Base-by-base conservation (phyloP, 805 yeast species). In the Candida parachauliodes region DNA sequence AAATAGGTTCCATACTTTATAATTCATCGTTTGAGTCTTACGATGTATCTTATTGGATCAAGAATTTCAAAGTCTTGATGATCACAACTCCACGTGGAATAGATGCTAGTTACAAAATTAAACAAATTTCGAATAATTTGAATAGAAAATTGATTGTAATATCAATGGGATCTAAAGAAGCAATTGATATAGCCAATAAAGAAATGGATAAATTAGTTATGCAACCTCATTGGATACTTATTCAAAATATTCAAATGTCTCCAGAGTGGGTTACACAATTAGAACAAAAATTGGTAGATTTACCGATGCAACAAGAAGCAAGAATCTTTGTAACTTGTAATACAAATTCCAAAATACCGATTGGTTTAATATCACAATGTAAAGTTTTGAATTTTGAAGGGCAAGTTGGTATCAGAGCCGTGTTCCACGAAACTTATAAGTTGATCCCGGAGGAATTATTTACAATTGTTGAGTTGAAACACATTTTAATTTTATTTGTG, bases 171-270 rank as follows among this genome's bases (percentile, higher is more conserved):
- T 77, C 94, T 0, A 52, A 56, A 17, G 95, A 87, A 55, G 81
- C 85, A 8, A 55, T 67, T 2, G 72, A 64, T 2, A 59, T 68
- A 28, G 89, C 91, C 0, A 75, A 73, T 16, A 59, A 64, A 34
- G 76, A 77, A n/a, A 59, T 87, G 7, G 50, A 54, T 1, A 57
- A 54, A 8, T 76, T 78, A 0, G 51, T 70, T 1, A 59, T 53
- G n/a, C 51, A 52, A 1, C 88, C 86, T 0, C 49, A 55, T 1
- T 88, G 96, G 96, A 56, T 91, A 0, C 49, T 89, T 20, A 57
- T 91, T 21, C 95, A 91, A 52, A 89, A 89, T 51, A 64, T 86
- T 9, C 96, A 91, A 42, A 72, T 83, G 70, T 77, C 93, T 0
- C 62, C 73, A 1, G 55, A 52, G 3, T 83, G 95, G 88, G 60